Evolutionary conservation across 805 yeast genomes (phyloP), one percentile per base, ranked within the genome.

Genomic region (Nakazawaea pomicola): DNA sequence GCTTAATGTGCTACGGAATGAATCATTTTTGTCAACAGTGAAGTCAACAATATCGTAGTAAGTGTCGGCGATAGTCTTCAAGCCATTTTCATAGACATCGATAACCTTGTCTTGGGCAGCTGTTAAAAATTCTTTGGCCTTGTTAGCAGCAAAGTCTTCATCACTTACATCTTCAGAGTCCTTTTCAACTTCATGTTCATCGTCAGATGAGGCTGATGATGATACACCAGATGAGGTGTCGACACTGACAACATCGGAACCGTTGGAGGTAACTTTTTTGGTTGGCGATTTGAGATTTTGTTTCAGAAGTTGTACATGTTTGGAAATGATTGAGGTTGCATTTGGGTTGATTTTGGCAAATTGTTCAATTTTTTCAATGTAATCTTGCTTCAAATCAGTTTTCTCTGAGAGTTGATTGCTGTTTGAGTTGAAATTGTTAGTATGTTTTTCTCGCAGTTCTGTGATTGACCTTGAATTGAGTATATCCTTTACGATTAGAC

Each of bases 141-240:
- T 60, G 33, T 63, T 61, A 19, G 64, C 68, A 43, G 60, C 60
- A 8, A 19, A 30, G n/a, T 44, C 27, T 2, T 36, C 36, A 2
- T 23, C 19, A 1, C 17, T 12, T 2, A 39, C 38, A 5, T 28
- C 39, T 30, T 40, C 39, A 4, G 39, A 12, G 7, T 35, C 41
- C 18, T 41, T 36, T 17, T 41, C 44, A 21, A 27, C 30, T 14
- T 28, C 43, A 14, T 16, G 36, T 29, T 29, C 41, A 32, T 41
- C 44, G 32, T 41, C 44, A 16, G 37, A 32, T 23, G 36, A 23
- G 8, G 36, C 14, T 18, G 16, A 9, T 19, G 35, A 32, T 12
- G 27, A 20, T 19, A 27, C 16, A 10, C 7, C 16, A 18, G 36
- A 31, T 16, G 34, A 29, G 11, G 34, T 11, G 6, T 38, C 42